Evolutionary conservation across 1,284 basidiomycete genomes (phyloP).

Genomic region (Stereum hirsutum): DNA sequence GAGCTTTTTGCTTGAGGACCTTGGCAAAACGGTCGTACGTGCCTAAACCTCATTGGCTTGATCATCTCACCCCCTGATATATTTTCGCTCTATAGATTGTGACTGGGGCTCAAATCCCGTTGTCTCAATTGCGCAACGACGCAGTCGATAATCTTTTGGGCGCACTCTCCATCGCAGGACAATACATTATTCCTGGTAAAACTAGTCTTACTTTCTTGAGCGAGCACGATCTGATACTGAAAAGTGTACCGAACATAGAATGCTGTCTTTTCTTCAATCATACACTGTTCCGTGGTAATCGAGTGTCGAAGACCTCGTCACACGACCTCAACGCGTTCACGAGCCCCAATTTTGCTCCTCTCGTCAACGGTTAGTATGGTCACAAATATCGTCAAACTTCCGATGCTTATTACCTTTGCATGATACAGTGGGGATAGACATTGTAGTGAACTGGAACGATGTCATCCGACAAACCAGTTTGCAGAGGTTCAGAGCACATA

Average conservation of each 20-base stretch:
- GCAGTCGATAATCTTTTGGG: conserved; percentile 87
- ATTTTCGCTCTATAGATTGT: conserved; percentile 51
- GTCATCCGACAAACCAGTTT: conserved; percentile 74
- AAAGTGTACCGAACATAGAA: no score
- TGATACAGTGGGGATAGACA: conserved; percentile 74
- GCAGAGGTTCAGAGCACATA: conserved; percentile 73
- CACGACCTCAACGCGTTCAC: conserved; percentile 83
- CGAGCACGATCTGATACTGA: not conserved
- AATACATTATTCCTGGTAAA: conserved; percentile 82
- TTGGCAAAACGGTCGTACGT: conserved; percentile 79
- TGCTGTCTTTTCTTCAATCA: conserved; percentile 87
- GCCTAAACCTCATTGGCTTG: conserved; percentile 3
- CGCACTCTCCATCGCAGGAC: conserved; percentile 80
- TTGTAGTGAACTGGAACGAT: conserved; percentile 80
- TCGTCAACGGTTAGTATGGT: conserved; percentile 64
- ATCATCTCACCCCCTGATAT: no score
- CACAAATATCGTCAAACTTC: not conserved
- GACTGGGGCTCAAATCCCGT: conserved; percentile 88
- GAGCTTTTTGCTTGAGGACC: conserved; percentile 84
- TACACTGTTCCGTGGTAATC: conserved; percentile 78
- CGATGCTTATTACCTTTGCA: not conserved
- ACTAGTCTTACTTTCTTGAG: not conserved
- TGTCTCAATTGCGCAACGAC: conserved; percentile 84
- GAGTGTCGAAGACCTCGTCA: conserved; percentile 80
- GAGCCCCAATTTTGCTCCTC: conserved; percentile 78